Base-by-base conservation (phyloP, 139 green algal species). In the Asterochloris erici region DNA sequence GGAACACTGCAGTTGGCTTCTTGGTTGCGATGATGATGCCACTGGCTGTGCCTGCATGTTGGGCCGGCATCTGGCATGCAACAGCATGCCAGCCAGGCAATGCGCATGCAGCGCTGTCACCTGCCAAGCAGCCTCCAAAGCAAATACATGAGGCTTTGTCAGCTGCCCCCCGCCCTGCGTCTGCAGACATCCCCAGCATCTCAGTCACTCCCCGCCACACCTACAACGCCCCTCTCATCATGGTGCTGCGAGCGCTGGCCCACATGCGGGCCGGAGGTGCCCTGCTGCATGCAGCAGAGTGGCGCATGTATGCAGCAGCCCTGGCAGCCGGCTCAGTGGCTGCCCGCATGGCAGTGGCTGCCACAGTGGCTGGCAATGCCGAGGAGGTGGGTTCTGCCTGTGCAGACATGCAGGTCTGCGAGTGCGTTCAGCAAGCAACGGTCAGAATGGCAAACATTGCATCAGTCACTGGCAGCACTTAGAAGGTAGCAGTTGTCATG, bases 271-370 rank as follows among this genome's bases (percentile, higher is more conserved):
- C 86, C 9, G 74, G 74, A 28, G 85, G 88, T 54, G 75, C 78
- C 24, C 86, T 94, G 82, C 90, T 96, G 77, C 86, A 87, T 75
- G 75, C 86, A 0, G 64, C 83, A 14, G 92, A 96, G 83, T 89
- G 88, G 89, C 68, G 71, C 0, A 79, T 79, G 12, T 95, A 95
- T 81, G 77, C 26, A 12, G 24, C 29, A 10, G 87, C 84, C 14
- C 78, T 88, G 75, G 26, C 66, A 10, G 62, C 26, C 12, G 24
- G 17, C 28, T 73, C 54, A 77, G 84, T 75, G 27, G 84, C 86
- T 0, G 70, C 66, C 61, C 76, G 90, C 27, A 91, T 91, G 84
- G 88, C 84, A 14, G 77, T 87, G 69, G 87, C 86, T 68, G 88
- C 90, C 4, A 29, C 74, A 38, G 85, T 90, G 27, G 14, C 38